phyloP scores from a whole-genome alignment of 129 eudicot species.

The Cynara cardunculus region DNA sequence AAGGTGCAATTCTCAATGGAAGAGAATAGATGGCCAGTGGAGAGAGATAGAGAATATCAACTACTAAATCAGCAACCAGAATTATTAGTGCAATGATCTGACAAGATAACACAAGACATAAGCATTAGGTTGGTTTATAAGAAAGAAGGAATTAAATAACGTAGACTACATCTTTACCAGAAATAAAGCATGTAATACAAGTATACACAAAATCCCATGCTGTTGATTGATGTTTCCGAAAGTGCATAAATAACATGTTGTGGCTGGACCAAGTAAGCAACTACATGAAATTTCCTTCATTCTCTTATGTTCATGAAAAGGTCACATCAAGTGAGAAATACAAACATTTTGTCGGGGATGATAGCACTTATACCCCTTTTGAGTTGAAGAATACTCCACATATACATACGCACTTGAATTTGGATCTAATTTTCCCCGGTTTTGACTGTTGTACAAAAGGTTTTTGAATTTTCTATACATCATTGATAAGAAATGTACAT shows the following conservation, averaged over 20 bases:
- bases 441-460: neutral
- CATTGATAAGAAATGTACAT: neutral
- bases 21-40: constrained; percentile 68
- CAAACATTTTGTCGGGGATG: neutral
- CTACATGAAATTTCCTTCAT: neutral
- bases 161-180: neutral
- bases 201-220: neutral
- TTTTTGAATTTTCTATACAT: neutral
- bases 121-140: constrained; percentile 18
- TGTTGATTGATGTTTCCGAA: neutral
- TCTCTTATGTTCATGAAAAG: neutral
- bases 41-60: constrained; percentile 63
- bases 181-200: neutral
- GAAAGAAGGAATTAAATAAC: constrained; percentile 7
- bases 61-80: constrained; percentile 64
- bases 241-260: neutral
- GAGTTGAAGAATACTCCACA: neutral
- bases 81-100: constrained; percentile 68
- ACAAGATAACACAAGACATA: constrained; percentile 5
- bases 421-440: neutral
- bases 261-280: neutral
- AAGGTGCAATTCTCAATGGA: constrained; percentile 94
- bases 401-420: neutral
- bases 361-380: neutral
- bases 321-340: neutral